phyloP scores from a whole-genome alignment of 2,329 filamentous ascomycete genomes.

The Metarhizium sp. region DNA sequence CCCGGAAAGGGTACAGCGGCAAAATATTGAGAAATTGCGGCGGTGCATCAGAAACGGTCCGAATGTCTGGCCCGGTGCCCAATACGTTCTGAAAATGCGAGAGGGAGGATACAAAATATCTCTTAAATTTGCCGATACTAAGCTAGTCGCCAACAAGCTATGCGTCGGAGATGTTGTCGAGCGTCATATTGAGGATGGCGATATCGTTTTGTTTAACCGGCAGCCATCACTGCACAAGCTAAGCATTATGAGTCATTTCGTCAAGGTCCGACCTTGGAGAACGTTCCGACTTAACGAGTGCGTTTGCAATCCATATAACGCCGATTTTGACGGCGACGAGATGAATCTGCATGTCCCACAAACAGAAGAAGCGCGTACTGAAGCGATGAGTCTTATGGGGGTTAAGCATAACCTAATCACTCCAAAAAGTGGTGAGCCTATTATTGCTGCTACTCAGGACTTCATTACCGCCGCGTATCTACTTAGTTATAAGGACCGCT shows the following conservation, averaged over 20 bases:
- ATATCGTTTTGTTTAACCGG: slow-evolving; percentile 94
- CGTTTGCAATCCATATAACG: slow-evolving; percentile 95
- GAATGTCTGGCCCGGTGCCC: slow-evolving; percentile 75
- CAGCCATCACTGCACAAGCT: slow-evolving; percentile 96
- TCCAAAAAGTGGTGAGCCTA: slow-evolving; percentile 92
- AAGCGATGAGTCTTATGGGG: slow-evolving; percentile 94
- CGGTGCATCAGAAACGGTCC: slow-evolving; percentile 66
- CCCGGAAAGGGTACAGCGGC: slow-evolving; percentile 73
- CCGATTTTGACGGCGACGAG: slow-evolving; percentile 96
- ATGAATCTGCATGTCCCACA: slow-evolving; percentile 98
- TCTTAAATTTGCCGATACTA: slow-evolving; percentile 64
- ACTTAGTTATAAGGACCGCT: slow-evolving; percentile 82
- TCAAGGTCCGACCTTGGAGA: slow-evolving; percentile 86
- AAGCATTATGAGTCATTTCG: slow-evolving; percentile 92
- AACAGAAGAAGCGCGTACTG: slow-evolving; percentile 88
- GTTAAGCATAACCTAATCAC: slow-evolving; percentile 94
- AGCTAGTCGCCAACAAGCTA: slow-evolving; percentile 65
- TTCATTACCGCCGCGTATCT: slow-evolving; percentile 94
- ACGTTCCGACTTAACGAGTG: slow-evolving; percentile 96
- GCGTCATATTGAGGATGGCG: slow-evolving; percentile 86
- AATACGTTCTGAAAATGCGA: slow-evolving; percentile 65
- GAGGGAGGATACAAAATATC: slow-evolving; percentile 58
- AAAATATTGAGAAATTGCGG: slow-evolving; percentile 76
- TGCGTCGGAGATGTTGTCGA: slow-evolving; percentile 82
- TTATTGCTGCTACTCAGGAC: slow-evolving; percentile 95